These are phyloP conservation scores for Lodderomyces margitis DNA, from an alignment of 1,139 yeast genomes.

Conservation along the genomic window DNA sequence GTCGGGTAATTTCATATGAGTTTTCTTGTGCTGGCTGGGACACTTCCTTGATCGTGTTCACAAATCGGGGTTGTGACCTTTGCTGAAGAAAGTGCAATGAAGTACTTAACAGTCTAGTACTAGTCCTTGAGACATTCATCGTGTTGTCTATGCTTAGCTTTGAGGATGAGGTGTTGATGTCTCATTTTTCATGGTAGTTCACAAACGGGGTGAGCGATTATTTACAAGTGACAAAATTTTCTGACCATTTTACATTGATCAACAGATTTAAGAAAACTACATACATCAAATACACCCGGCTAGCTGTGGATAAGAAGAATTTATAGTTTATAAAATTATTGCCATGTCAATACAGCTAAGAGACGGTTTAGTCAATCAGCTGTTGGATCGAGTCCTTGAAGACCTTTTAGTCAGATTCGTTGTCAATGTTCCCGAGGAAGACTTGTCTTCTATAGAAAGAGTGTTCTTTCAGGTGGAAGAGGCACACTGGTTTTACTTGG, in stretches of 20 bases:
- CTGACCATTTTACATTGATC: neutral
- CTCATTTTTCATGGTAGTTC: neutral
- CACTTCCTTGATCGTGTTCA: constrained; percentile 28
- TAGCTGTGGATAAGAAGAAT: neutral
- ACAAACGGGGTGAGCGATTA: neutral
- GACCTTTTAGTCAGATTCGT: constrained; percentile 88
- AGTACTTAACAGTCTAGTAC: constrained; percentile 6
- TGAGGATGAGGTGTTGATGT: neutral
- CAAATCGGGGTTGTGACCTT: constrained; percentile 19
- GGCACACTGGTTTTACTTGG: constrained; percentile 97
- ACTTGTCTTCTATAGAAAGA: constrained; percentile 79
- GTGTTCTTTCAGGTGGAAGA: constrained; percentile 94
- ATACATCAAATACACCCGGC: neutral
- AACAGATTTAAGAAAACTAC: neutral
- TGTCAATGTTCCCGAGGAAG: constrained; percentile 89
- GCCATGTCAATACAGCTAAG: constrained; percentile 54
- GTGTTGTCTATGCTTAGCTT: neutral
- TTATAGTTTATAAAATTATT: neutral
- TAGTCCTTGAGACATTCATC: neutral
- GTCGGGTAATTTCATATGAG: constrained; percentile 31
- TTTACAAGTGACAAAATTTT: constrained; percentile 1
- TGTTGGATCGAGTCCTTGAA: constrained; percentile 77
- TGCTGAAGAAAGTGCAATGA: constrained; percentile 3
- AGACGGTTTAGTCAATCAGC: constrained; percentile 54
- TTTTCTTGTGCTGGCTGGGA: constrained; percentile 30